Evolutionary conservation across 495 filamentous ascomycete species (phyloP).

Genomic region (Astrocystis sublimbata): DNA sequence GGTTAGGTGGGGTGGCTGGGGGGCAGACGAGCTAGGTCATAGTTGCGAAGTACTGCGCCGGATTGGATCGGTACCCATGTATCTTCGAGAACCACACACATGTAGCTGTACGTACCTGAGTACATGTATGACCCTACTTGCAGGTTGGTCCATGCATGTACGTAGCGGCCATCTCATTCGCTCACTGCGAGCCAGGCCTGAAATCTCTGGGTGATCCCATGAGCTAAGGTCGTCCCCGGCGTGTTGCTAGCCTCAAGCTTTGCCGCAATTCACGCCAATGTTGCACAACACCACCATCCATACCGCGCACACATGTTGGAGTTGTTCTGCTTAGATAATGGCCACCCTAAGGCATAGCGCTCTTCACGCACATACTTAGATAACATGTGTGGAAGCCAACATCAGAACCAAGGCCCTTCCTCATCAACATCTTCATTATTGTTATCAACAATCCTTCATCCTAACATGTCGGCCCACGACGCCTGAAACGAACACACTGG

Average conservation of each 20-base stretch:
- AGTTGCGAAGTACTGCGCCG: background rate
- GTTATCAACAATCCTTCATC: background rate
- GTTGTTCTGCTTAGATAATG: slow-evolving; percentile 18
- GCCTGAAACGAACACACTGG: background rate
- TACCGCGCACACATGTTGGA: slow-evolving; percentile 5
- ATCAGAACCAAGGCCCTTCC: background rate
- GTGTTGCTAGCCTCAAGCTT: background rate
- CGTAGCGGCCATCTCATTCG: slow-evolving; percentile 2
- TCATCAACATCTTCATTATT: too few species aligned
- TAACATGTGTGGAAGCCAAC: background rate
- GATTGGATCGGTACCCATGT: background rate
- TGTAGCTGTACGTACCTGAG: too few species aligned
- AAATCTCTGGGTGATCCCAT: slow-evolving; percentile 21
- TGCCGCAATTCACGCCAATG: slow-evolving; percentile 10
- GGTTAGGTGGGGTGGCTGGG: background rate
- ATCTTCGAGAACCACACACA: slow-evolving; percentile 14
- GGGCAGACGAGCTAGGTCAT: background rate
- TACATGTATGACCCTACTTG: slow-evolving; percentile 2
- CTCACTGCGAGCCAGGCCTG: background rate
- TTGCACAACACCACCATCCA: slow-evolving; percentile 15
- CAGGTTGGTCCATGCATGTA: background rate
- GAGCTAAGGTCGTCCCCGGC: slow-evolving; percentile 11
- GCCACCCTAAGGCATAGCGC: background rate
- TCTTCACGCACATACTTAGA: background rate
- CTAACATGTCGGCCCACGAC: background rate